Base-by-base conservation (phyloP, 2,329 filamentous ascomycete species). In the Aspergillus novoparasiticus region DNA sequence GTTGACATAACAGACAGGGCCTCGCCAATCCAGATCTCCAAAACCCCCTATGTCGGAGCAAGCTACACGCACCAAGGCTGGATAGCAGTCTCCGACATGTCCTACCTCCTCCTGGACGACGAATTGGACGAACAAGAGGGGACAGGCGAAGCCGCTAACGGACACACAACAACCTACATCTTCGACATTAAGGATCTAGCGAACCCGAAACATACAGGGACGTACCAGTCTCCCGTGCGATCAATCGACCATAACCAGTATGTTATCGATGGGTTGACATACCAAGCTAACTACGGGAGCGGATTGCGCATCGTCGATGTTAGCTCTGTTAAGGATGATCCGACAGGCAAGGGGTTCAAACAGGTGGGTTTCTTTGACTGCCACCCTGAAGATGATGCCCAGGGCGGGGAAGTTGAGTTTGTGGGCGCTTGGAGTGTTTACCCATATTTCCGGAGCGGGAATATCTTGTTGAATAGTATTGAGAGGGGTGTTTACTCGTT, bases 211-310 rank as follows among this genome's bases (percentile, higher is more conserved):
- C 63, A 68, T 59, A 66, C 66, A 11, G 66, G 66, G 2, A 56
- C 46, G 8, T 68, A 68, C 61, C 65, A 68, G 63, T 67, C 65
- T 1, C 66, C 66, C 12, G 66, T 66, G 34, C 57, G 59, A 19
- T 65, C 65, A 9, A 68, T 68, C 60, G 66, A 68, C 34, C 66
- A 68, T 57, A 68, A 68, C 59, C 66, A 68, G 58, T 67, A 68
- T 43, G 66, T 68, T n/a, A 16, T 68, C 26, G 58, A 66, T 9
- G 66, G 66, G 5, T 55, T 68, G 9, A 34, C 65, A 5, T 68
- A 68, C 53, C 65, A 67, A 54, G 55, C 59, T 9, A 68, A 68
- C 48, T 68, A 68, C n/a, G 63, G 63, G 19, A 68, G 66, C 28
- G 66, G 66, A 11, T 61, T 68, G 43, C 65, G 66, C 28, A 63